Evolutionary conservation across 2,329 filamentous ascomycete species (phyloP).

Genomic region (Apiospora hydei): DNA sequence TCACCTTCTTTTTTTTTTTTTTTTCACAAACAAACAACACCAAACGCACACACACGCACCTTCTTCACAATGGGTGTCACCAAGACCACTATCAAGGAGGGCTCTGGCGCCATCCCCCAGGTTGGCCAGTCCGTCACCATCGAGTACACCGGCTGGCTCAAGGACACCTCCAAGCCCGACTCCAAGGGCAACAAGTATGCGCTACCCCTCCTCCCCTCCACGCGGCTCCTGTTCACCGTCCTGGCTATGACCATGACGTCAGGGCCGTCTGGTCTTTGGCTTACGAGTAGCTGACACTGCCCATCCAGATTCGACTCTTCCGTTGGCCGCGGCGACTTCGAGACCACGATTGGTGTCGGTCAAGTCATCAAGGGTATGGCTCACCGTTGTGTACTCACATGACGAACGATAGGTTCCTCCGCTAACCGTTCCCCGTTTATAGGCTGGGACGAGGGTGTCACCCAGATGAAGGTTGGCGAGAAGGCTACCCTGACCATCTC

Average conservation of each 20-base stretch:
- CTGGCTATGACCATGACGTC: conserved; percentile 27
- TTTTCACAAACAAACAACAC: conserved; percentile 28
- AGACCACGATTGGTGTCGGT: conserved; percentile 80
- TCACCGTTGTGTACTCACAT: neutral
- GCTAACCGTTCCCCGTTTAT: conserved; percentile 29
- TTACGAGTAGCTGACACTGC: conserved; percentile 28
- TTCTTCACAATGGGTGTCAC: conserved; percentile 71
- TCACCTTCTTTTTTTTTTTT: conserved; percentile 18
- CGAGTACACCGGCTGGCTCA: conserved; percentile 90
- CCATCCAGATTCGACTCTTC: conserved; percentile 85
- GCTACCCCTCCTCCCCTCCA: neutral
- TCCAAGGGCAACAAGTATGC: conserved; percentile 77
- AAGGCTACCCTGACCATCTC: conserved; percentile 85
- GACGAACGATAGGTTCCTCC: neutral
- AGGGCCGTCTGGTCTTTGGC: conserved; percentile 17
- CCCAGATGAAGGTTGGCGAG: conserved; percentile 88
- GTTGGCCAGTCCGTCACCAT: conserved; percentile 80
- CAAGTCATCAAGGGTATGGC: conserved; percentile 83
- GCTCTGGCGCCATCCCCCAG: conserved; percentile 68
- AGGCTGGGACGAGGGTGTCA: conserved; percentile 89
- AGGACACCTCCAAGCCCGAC: conserved; percentile 65
- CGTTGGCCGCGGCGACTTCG: conserved; percentile 77
- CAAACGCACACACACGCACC: conserved; percentile 28
- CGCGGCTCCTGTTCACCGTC: conserved; percentile 19
- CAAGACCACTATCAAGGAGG: conserved; percentile 69